Evolutionary conservation across 768 basidiomycete genomes (phyloP).

Genomic region (Tubosaeta sp.): DNA sequence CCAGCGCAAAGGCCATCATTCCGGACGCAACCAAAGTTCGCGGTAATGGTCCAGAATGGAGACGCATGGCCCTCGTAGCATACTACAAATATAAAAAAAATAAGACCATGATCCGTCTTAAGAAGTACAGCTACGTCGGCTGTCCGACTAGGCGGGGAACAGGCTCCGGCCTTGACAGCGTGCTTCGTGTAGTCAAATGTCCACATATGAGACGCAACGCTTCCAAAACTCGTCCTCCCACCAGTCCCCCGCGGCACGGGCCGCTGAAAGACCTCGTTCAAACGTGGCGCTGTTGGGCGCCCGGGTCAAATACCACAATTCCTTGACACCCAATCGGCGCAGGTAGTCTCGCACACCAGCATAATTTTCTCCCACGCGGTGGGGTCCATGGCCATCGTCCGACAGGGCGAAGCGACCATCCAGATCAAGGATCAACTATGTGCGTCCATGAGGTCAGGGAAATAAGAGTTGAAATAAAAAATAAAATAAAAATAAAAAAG

Average conservation of each 20-base stretch:
- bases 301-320: slow-evolving; percentile 59
- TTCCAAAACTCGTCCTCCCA: slow-evolving; percentile 59
- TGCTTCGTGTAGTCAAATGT: slow-evolving; percentile 15
- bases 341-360: slow-evolving; percentile 61
- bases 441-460: slow-evolving; percentile 6
- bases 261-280: slow-evolving; percentile 35
- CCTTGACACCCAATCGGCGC: slow-evolving; percentile 49
- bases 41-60: slow-evolving; percentile 7
- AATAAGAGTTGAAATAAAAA: neutral
- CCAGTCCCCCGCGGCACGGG: slow-evolving; percentile 51
- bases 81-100: neutral
- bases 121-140: slow-evolving; percentile 15
- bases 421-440: slow-evolving; percentile 62
- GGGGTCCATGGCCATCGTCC: slow-evolving; percentile 93
- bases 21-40: slow-evolving; percentile 10
- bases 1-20: slow-evolving; percentile 3
- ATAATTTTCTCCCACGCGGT: slow-evolving; percentile 87
- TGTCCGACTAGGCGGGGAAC: slow-evolving; percentile 11
- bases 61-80: neutral
- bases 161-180: slow-evolving; percentile 19
- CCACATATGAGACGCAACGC: slow-evolving; percentile 8
- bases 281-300: slow-evolving; percentile 28
- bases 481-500: slow-evolving; percentile 1
- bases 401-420: slow-evolving; percentile 82
- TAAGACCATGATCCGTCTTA: slow-evolving; percentile 4